Evolutionary conservation across 345 rosid genomes (phyloP), one percentile per base, ranked within the genome.

Genomic region (Cardiospermum halicacabum): DNA sequence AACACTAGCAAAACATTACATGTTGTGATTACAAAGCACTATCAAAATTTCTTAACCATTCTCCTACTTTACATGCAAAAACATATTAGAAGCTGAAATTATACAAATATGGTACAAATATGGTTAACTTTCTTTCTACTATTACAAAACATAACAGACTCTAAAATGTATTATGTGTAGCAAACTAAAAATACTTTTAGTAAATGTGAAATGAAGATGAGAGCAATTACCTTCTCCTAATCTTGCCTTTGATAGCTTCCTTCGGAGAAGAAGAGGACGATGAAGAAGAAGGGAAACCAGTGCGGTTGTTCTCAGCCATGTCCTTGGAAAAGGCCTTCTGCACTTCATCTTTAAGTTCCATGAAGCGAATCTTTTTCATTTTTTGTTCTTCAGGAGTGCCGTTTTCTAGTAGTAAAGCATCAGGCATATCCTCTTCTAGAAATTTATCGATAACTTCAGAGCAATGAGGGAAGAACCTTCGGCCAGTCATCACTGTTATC

Each of bases 291-390:
- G 80, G 13, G 18, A 55, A 40, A 28, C 34, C 62, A 21, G 72
- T 56, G 2, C 53, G 65, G 19, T 59, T 70, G 30, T 53, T 72
- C 56, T 69, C 73, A 3, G 76, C 78, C 31, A 68, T 75, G 74
- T 80, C 84, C 75, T 75, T 80, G 66, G 65, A 4, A 66, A 80
- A 69, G 25, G 87, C 87, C 72, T 50, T 74, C 27, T 66, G 74
- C 7, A 83, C 60, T 12, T 71, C 84, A 0, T 80, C 81, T 65
- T 74, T 78, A 19, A 83, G 79, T 40, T 83, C 87, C 53, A 13
- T 54, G 76, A 66, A 75, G 2, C 86, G 78, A 65, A 8, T 68
- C 64, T 40, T 77, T 75, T 78, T 83, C 31, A 5, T n/a, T 7
- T 39, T 64, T 57, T 73, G 72, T 53, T 83, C 87, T 40, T 80